Conservation (phyloP, 83 land plant species). For the Isoetes engelmannii region DNA sequence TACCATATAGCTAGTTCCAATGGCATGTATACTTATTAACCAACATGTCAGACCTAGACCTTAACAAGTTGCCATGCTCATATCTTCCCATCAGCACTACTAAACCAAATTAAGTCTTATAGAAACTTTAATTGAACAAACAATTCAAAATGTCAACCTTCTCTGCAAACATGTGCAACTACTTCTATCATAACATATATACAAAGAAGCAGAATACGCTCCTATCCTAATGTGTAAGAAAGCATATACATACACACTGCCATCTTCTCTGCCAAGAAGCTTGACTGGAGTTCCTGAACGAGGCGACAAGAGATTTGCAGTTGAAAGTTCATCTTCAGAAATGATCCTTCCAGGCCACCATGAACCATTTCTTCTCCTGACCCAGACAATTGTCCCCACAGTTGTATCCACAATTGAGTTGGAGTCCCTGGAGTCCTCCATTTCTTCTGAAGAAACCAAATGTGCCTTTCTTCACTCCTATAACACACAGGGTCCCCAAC, state of each 20-base stretch:
- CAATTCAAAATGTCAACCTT: background rate
- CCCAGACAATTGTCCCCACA: constrained; percentile 68
- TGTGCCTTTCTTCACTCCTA: no score
- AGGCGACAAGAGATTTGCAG: constrained; percentile 32
- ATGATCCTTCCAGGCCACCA: constrained; percentile 85
- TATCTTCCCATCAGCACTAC: background rate
- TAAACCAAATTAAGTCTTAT: background rate
- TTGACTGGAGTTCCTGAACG: constrained; percentile 64
- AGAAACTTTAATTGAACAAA: background rate
- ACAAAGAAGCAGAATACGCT: no score
- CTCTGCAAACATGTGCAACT: no score
- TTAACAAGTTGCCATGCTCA: no score
- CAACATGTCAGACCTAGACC: no score
- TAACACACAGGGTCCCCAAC: no score
- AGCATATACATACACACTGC: constrained; percentile 49
- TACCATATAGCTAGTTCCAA: no score
- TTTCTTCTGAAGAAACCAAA: no score
- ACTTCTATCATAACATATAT: no score
- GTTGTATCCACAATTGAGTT: constrained; percentile 2
- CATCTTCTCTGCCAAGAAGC: constrained; percentile 66
- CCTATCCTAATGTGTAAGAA: background rate
- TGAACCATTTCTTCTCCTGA: constrained; percentile 60
- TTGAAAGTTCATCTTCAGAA: constrained; percentile 43
- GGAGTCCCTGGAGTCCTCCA: background rate
- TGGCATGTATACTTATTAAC: no score